A percentile compares a stretch with the other conserved stretches of the same genome.
phyloP scores from a whole-genome alignment of 768 basidiomycete species.

The Boletus pseudopeckii region DNA sequence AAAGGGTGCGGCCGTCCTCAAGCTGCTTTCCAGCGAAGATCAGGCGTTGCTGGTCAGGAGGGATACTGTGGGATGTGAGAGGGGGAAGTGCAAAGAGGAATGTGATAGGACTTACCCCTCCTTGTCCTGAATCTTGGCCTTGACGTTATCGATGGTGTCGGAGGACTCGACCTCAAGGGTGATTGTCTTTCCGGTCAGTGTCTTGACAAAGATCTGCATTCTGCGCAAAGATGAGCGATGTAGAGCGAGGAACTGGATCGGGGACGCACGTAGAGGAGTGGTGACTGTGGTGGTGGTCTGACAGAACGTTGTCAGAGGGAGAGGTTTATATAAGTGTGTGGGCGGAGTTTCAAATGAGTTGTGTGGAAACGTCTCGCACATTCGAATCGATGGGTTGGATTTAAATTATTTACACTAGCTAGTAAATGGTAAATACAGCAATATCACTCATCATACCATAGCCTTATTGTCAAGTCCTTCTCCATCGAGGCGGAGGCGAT shows the following conservation, averaged over 20 bases:
- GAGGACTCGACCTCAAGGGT: constrained; percentile 29
- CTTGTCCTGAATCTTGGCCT: constrained; percentile 64
- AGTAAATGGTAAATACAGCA: not conserved
- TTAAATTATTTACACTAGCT: too few relatives aligned
- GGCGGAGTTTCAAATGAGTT: constrained; percentile 21
- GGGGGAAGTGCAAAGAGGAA: fast-evolving
- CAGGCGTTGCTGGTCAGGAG: constrained; percentile 90
- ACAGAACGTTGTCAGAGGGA: not conserved
- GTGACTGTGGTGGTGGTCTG: constrained; percentile 2
- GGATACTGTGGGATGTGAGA: constrained; percentile 43
- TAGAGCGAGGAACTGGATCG: not conserved
- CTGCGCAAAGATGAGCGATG: not conserved
- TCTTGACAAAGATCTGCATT: constrained; percentile 80
- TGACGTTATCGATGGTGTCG: constrained; percentile 27
- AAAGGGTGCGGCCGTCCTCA: constrained; percentile 88
- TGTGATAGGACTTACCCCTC: constrained; percentile 39
- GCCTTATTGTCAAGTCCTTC: constrained; percentile 77
- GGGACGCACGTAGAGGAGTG: constrained; percentile 1
- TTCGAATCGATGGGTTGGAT: not conserved
- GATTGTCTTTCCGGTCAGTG: constrained; percentile 85
- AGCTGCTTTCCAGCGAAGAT: constrained; percentile 97
- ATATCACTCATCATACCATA: constrained; percentile 66
- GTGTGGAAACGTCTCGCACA: constrained; percentile 7
- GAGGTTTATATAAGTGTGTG: constrained; percentile 13
- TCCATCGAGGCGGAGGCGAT: constrained; percentile 91